phyloP scores from a whole-genome alignment of 2,329 filamentous ascomycete species.

The Aplosporella prunicola region DNA sequence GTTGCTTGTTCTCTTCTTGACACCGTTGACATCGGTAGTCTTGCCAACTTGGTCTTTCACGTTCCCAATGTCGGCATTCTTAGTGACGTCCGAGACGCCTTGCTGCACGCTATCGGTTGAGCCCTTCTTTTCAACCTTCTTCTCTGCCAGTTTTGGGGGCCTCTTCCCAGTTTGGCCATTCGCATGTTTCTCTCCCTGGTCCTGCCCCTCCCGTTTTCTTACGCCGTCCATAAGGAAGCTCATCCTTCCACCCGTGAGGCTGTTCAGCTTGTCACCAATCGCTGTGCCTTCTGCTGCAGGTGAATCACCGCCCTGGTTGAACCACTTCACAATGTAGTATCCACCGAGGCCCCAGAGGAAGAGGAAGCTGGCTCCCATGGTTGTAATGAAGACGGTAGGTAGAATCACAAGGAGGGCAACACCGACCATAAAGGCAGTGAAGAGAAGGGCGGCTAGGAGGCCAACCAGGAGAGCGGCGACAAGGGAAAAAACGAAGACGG shows the following conservation, averaged over 20 bases:
- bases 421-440: slow-evolving; percentile 58
- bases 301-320: slow-evolving; percentile 20
- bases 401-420: slow-evolving; percentile 58
- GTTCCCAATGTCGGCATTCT: slow-evolving; percentile 15
- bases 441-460: slow-evolving; percentile 44
- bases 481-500: slow-evolving; percentile 53
- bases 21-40: slow-evolving; percentile 11
- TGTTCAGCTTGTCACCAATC: slow-evolving; percentile 35
- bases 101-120: background rate
- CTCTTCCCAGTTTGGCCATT: slow-evolving; percentile 7
- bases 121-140: background rate
- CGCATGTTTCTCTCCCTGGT: background rate
- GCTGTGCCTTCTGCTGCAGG: slow-evolving; percentile 23
- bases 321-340: slow-evolving; percentile 43
- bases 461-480: slow-evolving; percentile 48
- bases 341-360: slow-evolving; percentile 59
- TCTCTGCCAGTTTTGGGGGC: background rate
- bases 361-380: slow-evolving; percentile 50
- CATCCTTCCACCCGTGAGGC: slow-evolving; percentile 29
- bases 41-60: slow-evolving; percentile 13
- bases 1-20: slow-evolving; percentile 6
- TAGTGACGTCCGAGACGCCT: background rate
- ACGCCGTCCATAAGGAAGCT: slow-evolving; percentile 24
- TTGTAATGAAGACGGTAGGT: slow-evolving; percentile 58
- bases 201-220: slow-evolving; percentile 7